phyloP scores from a whole-genome alignment of 768 basidiomycete genomes.

The Holtermannia corniformis region DNA sequence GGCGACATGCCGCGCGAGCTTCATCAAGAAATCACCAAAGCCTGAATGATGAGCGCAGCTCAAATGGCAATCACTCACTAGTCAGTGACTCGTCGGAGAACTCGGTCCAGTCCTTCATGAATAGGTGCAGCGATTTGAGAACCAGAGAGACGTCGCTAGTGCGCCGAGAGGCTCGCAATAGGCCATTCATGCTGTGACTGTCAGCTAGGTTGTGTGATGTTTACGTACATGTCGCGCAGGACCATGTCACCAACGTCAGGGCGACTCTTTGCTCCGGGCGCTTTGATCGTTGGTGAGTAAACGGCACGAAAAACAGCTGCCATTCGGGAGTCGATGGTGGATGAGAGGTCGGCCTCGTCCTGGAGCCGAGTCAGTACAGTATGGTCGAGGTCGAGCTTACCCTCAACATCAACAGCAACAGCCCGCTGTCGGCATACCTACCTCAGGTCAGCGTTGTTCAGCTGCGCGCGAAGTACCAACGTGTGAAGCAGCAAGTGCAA shows the following conservation, averaged over 20 bases:
- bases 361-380: not conserved
- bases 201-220: no score
- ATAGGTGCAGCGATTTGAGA: not conserved
- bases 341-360: slow-evolving; percentile 4
- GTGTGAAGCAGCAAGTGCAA: slow-evolving; percentile 6
- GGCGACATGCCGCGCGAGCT: slow-evolving; percentile 23
- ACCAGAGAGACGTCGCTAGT: not conserved
- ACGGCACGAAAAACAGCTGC: not conserved
- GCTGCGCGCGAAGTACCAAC: slow-evolving; percentile 3
- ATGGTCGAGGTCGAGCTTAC: not conserved
- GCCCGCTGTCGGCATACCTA: slow-evolving; percentile 1
- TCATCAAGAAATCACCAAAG: slow-evolving; percentile 18
- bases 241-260: slow-evolving; percentile 6
- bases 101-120: no score
- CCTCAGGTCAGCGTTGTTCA: not conserved
- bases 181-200: no score
- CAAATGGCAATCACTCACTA: no score
- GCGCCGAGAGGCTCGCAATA: not conserved
- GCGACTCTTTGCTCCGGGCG: not conserved
- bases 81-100: no score
- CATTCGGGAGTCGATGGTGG: no score
- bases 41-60: no score
- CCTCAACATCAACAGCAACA: slow-evolving; percentile 19
- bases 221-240: slow-evolving; percentile 9
- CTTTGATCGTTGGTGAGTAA: not conserved